Conservation (phyloP, 345 rosid genomes). For the Eucalyptus erythrocorys region DNA sequence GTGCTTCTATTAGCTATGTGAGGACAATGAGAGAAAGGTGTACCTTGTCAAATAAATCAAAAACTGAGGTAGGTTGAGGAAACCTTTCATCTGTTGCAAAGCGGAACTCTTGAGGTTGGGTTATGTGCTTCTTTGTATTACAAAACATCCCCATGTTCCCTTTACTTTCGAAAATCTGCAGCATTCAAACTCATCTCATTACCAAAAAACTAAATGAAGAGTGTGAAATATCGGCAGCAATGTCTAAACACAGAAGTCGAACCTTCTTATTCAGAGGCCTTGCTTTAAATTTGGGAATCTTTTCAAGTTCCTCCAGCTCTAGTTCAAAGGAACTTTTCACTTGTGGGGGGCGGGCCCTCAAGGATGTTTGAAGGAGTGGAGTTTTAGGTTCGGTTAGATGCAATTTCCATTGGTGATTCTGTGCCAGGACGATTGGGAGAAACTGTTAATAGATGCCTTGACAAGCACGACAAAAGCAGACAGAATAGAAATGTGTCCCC, state of each 20-base stretch:
- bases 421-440: not conserved
- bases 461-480: not conserved
- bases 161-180: constrained; percentile 91
- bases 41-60: constrained; percentile 85
- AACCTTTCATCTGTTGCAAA: constrained; percentile 82
- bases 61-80: constrained; percentile 43
- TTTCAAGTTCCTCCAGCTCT: constrained; percentile 85
- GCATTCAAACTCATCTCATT: not conserved
- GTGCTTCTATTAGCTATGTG: not conserved
- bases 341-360: constrained; percentile 79
- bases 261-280: constrained; percentile 96
- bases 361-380: constrained; percentile 70
- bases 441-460: not conserved
- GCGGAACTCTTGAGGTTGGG: constrained; percentile 85
- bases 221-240: not conserved
- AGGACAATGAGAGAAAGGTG: not conserved
- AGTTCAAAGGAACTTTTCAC: constrained; percentile 77
- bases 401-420: constrained; percentile 50
- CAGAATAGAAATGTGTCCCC: not conserved
- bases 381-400: constrained; percentile 72
- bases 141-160: constrained; percentile 83
- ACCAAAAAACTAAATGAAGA: not conserved
- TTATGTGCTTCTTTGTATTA: constrained; percentile 61
- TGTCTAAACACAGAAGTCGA: not conserved
- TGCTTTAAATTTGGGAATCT: constrained; percentile 89